Evolutionary conservation across 1,139 yeast genomes (phyloP).

Genomic region (Oligophagozyma castellii): DNA sequence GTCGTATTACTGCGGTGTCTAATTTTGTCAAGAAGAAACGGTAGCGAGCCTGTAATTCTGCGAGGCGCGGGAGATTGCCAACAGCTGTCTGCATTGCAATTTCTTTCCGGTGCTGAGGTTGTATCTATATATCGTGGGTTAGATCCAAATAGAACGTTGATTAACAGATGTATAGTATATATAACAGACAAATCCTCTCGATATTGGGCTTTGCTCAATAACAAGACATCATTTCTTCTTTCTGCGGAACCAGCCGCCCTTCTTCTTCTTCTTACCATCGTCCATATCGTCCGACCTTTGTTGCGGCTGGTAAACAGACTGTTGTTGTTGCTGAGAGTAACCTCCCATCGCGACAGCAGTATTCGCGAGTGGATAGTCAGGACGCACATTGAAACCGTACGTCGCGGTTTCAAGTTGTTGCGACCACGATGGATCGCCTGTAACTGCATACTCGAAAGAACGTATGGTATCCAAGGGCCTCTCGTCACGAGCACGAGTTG

Average conservation of each 20-base stretch:
- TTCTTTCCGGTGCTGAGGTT: no score
- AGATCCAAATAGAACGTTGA: no score
- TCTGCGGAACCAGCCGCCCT: slow-evolving; percentile 60
- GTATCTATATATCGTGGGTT: no score
- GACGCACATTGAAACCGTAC: slow-evolving; percentile 67
- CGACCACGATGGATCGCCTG: slow-evolving; percentile 67
- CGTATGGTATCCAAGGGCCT: slow-evolving; percentile 94
- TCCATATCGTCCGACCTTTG: slow-evolving; percentile 4
- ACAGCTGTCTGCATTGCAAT: no score
- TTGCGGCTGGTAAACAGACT: slow-evolving; percentile 36
- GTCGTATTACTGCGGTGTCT: slow-evolving; percentile 1
- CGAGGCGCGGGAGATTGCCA: neutral
- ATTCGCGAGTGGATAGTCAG: slow-evolving; percentile 37
- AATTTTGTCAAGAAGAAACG: no score
- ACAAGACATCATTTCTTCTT: slow-evolving; percentile 41
- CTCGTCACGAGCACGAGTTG: slow-evolving; percentile 85
- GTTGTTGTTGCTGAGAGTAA: slow-evolving; percentile 42
- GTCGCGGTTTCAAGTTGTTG: slow-evolving; percentile 69
- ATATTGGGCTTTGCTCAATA: no score
- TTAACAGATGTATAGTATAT: no score
- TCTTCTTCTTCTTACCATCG: slow-evolving; percentile 37
- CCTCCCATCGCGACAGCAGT: slow-evolving; percentile 24
- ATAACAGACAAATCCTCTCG: no score
- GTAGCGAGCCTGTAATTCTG: no score
- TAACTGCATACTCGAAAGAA: slow-evolving; percentile 81